Conservation (phyloP, 129 eudicot species). For the Centrapalus pauciflorus region DNA sequence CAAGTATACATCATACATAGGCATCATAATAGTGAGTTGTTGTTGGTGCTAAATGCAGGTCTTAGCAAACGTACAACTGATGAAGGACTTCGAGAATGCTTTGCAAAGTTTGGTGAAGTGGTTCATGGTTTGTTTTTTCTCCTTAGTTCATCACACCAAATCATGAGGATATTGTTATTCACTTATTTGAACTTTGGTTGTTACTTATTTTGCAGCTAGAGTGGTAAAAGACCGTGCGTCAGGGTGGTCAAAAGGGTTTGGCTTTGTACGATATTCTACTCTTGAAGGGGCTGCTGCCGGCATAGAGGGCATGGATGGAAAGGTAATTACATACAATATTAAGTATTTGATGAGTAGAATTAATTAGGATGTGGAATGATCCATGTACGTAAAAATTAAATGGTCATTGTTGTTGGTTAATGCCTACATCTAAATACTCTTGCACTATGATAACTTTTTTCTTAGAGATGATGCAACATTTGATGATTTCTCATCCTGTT, state of each 20-base stretch:
- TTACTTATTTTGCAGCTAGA: slow-evolving; percentile 50
- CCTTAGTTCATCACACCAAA: not conserved
- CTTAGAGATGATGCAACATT: not conserved
- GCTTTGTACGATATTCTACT: slow-evolving; percentile 69
- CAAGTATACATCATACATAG: not conserved
- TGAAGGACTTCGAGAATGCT: slow-evolving; percentile 56
- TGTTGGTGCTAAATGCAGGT: slow-evolving; percentile 35
- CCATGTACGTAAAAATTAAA: too few species aligned
- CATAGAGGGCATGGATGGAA: slow-evolving; percentile 87
- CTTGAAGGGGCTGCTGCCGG: slow-evolving; percentile 83
- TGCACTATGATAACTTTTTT: not conserved
- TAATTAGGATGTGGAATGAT: not conserved
- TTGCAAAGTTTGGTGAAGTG: slow-evolving; percentile 67
- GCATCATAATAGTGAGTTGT: not conserved
- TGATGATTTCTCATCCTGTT: not conserved
- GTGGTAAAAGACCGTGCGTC: slow-evolving; percentile 91
- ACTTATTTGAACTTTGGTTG: not conserved
- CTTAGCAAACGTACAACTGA: slow-evolving; percentile 72
- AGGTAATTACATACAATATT: slow-evolving; percentile 34
- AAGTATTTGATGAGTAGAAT: not conserved
- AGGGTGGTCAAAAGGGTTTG: slow-evolving; percentile 85
- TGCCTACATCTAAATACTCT: not conserved
- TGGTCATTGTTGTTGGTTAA: not conserved
- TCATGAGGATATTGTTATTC: not conserved
- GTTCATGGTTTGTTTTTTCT: slow-evolving; percentile 34